phyloP scores from a whole-genome alignment of 148 eudicot genomes.

The Arbutus unedo region DNA sequence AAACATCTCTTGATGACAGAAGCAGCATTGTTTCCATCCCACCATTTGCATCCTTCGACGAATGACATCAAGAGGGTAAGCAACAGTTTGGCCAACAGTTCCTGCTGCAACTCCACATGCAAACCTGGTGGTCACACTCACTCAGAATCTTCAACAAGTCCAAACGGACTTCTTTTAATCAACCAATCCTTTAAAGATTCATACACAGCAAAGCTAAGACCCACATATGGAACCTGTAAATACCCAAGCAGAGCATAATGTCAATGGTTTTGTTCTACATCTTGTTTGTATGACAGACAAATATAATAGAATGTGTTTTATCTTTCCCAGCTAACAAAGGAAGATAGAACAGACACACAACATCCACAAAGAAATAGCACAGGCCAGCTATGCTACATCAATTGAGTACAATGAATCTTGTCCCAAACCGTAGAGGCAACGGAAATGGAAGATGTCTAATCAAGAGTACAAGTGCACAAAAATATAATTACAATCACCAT shows the following conservation, averaged over 20 bases:
- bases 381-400: neutral
- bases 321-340: neutral
- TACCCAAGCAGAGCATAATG: constrained; percentile 9
- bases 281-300: neutral
- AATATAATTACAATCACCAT: neutral
- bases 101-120: constrained; percentile 95
- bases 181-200: constrained; percentile 89
- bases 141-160: constrained; percentile 62
- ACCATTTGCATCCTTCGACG: constrained; percentile 98
- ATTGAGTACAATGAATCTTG: neutral
- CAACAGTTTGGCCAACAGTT: constrained; percentile 89
- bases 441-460: neutral
- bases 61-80: constrained; percentile 91
- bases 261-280: neutral
- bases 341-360: neutral
- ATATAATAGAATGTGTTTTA: neutral
- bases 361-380: neutral
- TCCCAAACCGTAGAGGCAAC: neutral
- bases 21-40: constrained; percentile 83
- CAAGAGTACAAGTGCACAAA: neutral
- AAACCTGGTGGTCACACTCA: constrained; percentile 75
- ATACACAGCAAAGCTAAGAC: constrained; percentile 89
- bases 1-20: constrained; percentile 75
- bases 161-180: constrained; percentile 60
- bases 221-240: constrained; percentile 85